Evolutionary conservation across 148 eudicot species (phyloP), one percentile per base, ranked within the genome.

Genomic region (Rhododendron simsii): DNA sequence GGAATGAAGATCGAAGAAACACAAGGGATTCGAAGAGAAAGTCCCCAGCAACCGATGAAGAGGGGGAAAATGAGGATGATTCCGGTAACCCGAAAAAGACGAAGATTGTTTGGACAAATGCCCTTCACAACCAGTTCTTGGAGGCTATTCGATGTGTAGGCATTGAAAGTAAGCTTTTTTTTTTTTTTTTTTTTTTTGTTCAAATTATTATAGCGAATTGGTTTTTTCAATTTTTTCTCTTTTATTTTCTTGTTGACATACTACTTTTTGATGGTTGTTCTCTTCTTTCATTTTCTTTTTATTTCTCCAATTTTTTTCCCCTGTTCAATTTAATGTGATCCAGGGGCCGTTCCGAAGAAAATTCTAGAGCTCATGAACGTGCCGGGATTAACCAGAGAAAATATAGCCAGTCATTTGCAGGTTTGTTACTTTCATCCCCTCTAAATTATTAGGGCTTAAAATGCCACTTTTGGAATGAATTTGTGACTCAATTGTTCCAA

Each of bases 381-480:
- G 23, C 92, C 90, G 0, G 94, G 94, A 48, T 55, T 93, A 53
- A 88, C 86, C 44, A 91, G 95, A 87, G 94, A 92, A 85, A 90
- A 94, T 86, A 88, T 94, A 0, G 94, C 95, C n/a, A 94, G 94
- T 85, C 95, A 94, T 88, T 86, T 93, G 86, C 97, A 94, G 93
- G 96, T 94, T 51, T 74, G 53, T 76, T 45, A 30, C 9, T 55
- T 10, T 37, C 0, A 45, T 37, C 18, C 14, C 5, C 78, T 37
- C 23, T 74, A 35, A 16, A n/a, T 16, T 51, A 51, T 51, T 55
- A 59, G 10, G 71, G 71, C 9, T 63, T 63, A 2, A 63, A n/a
- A 63, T 63, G 71, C 71, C 10, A 63, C 71, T 63, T 21, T 61
- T 9, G 69, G 71, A 71, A 28, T 30, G 14, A 30, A 26, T 71